Evolutionary conservation across 2,329 filamentous ascomycete genomes (phyloP), one percentile per base, ranked within the genome.

Genomic region (Fusarium sp.): DNA sequence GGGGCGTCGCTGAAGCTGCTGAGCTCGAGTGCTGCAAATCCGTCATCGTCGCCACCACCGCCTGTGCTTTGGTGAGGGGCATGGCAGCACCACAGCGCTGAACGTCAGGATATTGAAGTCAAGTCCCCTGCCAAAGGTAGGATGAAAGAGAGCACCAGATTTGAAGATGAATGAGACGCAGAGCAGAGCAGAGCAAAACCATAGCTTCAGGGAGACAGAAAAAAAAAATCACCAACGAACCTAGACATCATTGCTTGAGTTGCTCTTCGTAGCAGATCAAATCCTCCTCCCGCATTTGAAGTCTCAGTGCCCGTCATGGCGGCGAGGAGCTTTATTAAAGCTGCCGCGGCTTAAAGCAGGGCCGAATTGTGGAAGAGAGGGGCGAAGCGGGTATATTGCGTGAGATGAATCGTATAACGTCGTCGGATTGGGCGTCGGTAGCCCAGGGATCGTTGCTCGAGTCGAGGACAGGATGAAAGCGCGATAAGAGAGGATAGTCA

Each of bases 241-340:
- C 81, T 89, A 80, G 86, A 88, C 85, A 89, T 87, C 84, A 89
- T 86, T 71, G 84, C 85, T 74, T 89, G 86, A n/a, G 87, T 89
- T 66, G 87, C 87, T 77, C 86, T 83, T 75, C 85, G 82, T 68
- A 89, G 77, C 70, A 89, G 80, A 78, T 89, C 87, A 72, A 85
- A 87, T 70, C 84, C 82, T 70, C 84, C 82, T 74, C 84, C 82
- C 33, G 76, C 75, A 73, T 79, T 80, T 59, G 78, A 75, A 66
- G 77, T 78, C 75, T 86, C 84, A 63, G 82, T 80, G 79, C 83
- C 83, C 74, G 85, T 82, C 86, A 88, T 88, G 74, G 68, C 73
- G 68, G 69, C 65, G 68, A 66, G 28, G 53, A 66, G 68, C 68
- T 74, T 65, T 65, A 69, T 57, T 64, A 69, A 68, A 66, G 67